phyloP scores from a whole-genome alignment of 257 asterid species.

The Schizonepeta tenuifolia region DNA sequence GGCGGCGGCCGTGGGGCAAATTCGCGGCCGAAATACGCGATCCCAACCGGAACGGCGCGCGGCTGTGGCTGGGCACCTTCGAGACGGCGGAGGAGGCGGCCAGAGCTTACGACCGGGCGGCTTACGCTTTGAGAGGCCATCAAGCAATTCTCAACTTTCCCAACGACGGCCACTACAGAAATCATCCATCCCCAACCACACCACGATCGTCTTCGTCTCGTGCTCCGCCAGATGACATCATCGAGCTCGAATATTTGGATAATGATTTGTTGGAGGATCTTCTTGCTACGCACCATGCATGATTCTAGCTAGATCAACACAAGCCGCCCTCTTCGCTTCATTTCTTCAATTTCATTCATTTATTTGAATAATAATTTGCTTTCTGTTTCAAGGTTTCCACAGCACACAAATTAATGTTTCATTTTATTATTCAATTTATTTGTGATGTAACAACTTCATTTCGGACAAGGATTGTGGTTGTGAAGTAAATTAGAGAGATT shows the following conservation, averaged over 20 bases:
- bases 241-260: conserved; percentile 75
- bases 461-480: too few relatives aligned
- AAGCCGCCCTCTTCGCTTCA: too few relatives aligned
- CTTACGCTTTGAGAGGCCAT: conserved; percentile 76
- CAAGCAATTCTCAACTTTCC: conserved; percentile 87
- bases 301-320: too few relatives aligned
- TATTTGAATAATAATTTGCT: too few relatives aligned
- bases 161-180: conserved; percentile 58
- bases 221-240: conserved; percentile 30
- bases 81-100: conserved; percentile 88
- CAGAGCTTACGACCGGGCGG: conserved; percentile 85
- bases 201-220: not conserved
- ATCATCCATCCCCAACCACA: not conserved
- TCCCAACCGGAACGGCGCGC: conserved; percentile 66
- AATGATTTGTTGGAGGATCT: conserved; percentile 76
- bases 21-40: conserved; percentile 90
- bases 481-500: too few relatives aligned
- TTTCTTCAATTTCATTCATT: too few relatives aligned
- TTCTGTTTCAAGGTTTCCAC: too few relatives aligned
- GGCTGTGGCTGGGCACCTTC: conserved; percentile 83
- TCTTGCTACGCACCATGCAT: conserved; percentile 43
- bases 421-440: too few relatives aligned
- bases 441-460: too few relatives aligned
- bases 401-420: too few relatives aligned
- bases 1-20: conserved; percentile 89